These are phyloP conservation scores for Monosporascus sp. DNA, from an alignment of 2,329 filamentous ascomycete species.

Conservation along the genomic window DNA sequence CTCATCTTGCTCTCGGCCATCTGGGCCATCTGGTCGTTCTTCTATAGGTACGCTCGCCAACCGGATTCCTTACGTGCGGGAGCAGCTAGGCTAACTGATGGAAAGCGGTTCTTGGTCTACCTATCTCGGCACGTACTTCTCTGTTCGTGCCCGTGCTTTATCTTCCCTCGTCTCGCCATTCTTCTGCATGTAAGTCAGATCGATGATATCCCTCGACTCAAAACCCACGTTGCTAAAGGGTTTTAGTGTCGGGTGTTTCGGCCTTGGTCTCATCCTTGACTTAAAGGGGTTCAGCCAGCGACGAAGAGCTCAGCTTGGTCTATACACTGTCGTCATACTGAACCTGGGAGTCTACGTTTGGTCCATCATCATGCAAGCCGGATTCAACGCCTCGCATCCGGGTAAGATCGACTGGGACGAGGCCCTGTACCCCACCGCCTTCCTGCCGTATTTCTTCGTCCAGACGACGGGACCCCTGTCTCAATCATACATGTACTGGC, in stretches of 20 bases:
- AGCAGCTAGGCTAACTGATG: conserved; percentile 1
- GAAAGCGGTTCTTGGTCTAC: conserved; percentile 39
- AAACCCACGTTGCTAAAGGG: neutral
- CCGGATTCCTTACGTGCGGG: neutral
- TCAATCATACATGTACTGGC: conserved; percentile 41
- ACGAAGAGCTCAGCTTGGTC: conserved; percentile 39
- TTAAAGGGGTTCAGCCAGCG: conserved; percentile 34
- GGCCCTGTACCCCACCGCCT: conserved; percentile 33
- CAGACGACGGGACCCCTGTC: conserved; percentile 36
- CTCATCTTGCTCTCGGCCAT: conserved; percentile 33
- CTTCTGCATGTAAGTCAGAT: conserved; percentile 38
- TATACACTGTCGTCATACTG: conserved; percentile 38
- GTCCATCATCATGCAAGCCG: conserved; percentile 42
- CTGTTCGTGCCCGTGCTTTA: conserved; percentile 37
- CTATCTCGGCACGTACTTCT: conserved; percentile 39
- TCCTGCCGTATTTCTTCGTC: conserved; percentile 44
- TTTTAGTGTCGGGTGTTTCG: conserved; percentile 39
- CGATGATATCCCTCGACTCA: neutral
- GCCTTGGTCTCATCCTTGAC: conserved; percentile 41
- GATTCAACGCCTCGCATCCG: conserved; percentile 32
- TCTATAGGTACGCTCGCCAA: conserved; percentile 28
- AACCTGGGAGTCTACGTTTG: conserved; percentile 45
- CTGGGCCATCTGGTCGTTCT: conserved; percentile 43
- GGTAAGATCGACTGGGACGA: conserved; percentile 43
- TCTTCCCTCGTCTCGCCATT: conserved; percentile 42